These are phyloP conservation scores for Telopea speciosissima DNA, from an alignment of 177 flowering plant genomes.

Conservation along the genomic window DNA sequence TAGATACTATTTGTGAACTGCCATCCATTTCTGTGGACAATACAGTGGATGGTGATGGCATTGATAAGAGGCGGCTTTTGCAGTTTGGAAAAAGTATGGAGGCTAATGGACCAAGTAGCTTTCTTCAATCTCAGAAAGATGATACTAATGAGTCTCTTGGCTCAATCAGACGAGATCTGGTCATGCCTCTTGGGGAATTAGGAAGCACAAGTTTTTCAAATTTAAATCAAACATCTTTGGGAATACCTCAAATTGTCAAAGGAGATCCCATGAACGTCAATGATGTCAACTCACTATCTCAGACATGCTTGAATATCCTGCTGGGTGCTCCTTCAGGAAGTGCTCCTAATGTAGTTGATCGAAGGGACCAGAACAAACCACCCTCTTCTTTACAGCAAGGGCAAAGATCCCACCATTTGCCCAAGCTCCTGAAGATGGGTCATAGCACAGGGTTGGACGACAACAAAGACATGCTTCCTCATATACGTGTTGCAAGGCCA, in stretches of 20 bases:
- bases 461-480: conserved; percentile 42
- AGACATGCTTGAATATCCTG: conserved; percentile 57
- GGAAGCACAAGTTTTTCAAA: conserved; percentile 32
- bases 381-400: conserved; percentile 47
- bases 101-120: conserved; percentile 27
- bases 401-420: conserved; percentile 54
- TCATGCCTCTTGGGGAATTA: conserved; percentile 23
- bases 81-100: conserved; percentile 36
- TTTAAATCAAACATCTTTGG: conserved; percentile 22
- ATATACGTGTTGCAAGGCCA: conserved; percentile 80
- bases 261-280: conserved; percentile 24
- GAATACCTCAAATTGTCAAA: conserved; percentile 33
- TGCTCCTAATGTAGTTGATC: conserved; percentile 38
- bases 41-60: conserved; percentile 20
- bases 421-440: conserved; percentile 54
- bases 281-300: conserved; percentile 37
- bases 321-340: conserved; percentile 39
- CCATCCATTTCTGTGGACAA: conserved; percentile 24
- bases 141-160: conserved; percentile 26
- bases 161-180: conserved; percentile 41
- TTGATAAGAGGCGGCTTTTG: conserved; percentile 16
- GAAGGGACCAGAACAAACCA: conserved; percentile 38
- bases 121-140: conserved; percentile 27
- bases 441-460: conserved; percentile 33
- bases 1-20: conserved; percentile 24